These are phyloP conservation scores for Pestalotiopsis sp. DNA, from an alignment of 2,329 filamentous ascomycete species.

Conservation along the genomic window DNA sequence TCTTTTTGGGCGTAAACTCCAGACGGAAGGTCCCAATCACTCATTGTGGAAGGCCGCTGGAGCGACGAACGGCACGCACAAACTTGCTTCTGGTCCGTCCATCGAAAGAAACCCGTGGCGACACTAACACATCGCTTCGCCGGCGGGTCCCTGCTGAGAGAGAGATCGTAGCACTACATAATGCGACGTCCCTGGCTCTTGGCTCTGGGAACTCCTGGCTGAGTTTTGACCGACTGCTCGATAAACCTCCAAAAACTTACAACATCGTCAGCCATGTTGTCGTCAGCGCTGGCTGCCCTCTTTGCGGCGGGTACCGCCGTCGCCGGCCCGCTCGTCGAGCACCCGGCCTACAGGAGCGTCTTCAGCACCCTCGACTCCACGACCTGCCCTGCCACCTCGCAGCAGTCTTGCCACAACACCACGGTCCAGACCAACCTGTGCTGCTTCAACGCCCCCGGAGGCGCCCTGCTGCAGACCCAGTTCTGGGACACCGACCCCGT, in stretches of 20 bases:
- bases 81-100: not conserved
- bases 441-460: conserved; percentile 75
- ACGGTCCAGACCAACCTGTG: conserved; percentile 53
- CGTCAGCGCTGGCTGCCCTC: not conserved
- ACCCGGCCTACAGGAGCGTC: conserved; percentile 4
- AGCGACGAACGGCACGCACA: not conserved
- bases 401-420: conserved; percentile 12
- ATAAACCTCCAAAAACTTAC: not conserved
- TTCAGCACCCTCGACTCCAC: not conserved
- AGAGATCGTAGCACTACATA: not conserved
- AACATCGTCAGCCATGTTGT: not conserved
- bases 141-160: not conserved
- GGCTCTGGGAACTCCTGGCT: no score
- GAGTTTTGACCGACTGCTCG: not conserved
- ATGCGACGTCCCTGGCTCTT: not conserved
- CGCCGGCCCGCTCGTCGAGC: not conserved
- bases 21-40: conserved; percentile 9
- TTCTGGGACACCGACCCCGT: conserved; percentile 44
- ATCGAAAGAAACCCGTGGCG: no score
- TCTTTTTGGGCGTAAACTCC: not conserved
- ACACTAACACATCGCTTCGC: no score
- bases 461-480: conserved; percentile 73
- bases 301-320: not conserved
- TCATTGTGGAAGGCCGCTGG: conserved; percentile 2
- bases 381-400: conserved; percentile 9